These are phyloP conservation scores for Aristolochia fimbriata DNA, from an alignment of 164 flowering plant species.

Conservation along the genomic window DNA sequence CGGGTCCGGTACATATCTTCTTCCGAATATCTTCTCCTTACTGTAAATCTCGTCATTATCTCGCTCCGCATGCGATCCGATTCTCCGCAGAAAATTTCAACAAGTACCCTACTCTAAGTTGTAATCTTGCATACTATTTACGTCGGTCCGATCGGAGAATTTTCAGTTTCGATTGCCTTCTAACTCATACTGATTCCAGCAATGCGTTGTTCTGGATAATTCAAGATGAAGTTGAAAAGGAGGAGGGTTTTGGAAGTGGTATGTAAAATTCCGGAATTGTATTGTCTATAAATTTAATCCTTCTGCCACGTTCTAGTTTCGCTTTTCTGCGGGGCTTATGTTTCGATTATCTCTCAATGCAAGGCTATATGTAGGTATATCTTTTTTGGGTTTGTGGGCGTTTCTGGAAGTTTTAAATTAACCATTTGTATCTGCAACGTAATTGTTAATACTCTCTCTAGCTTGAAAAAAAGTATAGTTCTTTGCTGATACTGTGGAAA, in stretches of 20 bases:
- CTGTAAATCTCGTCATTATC: background rate
- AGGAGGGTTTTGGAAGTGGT: constrained; percentile 61
- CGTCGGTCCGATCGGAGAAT: background rate
- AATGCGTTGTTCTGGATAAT: constrained; percentile 13
- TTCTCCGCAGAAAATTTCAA: background rate
- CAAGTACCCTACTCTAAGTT: background rate
- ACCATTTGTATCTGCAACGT: background rate
- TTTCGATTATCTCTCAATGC: background rate
- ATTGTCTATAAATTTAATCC: background rate
- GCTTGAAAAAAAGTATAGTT: no score
- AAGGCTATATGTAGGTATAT: background rate
- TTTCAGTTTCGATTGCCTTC: background rate
- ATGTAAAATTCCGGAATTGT: constrained; percentile 6
- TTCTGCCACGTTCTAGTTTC: background rate
- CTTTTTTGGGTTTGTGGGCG: background rate
- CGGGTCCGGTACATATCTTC: background rate
- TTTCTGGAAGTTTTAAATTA: background rate
- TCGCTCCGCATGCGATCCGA: background rate
- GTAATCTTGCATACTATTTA: background rate
- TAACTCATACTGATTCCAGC: background rate
- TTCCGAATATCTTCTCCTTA: background rate
- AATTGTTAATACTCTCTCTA: background rate
- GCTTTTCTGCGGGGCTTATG: background rate
- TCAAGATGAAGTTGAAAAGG: constrained; percentile 48
- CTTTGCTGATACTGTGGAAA: background rate